phyloP scores from a whole-genome alignment of 805 yeast genomes.

The Saccharomycopsis capsularis region DNA sequence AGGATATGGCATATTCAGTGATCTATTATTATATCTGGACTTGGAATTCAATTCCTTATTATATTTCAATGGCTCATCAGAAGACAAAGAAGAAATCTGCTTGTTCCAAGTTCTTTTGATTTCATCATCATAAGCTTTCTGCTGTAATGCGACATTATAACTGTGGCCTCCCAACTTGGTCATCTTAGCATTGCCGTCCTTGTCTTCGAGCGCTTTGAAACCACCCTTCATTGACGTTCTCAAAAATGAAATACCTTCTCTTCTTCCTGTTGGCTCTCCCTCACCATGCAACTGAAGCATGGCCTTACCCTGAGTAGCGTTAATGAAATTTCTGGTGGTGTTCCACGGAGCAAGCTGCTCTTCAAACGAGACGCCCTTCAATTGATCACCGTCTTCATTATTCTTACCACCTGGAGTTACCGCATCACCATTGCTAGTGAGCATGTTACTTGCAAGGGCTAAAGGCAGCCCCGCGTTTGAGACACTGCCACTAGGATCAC shows the following conservation, averaged over 20 bases:
- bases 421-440: slow-evolving; percentile 22
- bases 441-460: neutral
- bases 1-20: slow-evolving; percentile 26
- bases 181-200: slow-evolving; percentile 11
- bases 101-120: slow-evolving; percentile 84
- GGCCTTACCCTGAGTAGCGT: slow-evolving; percentile 93
- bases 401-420: slow-evolving; percentile 30
- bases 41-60: slow-evolving; percentile 29
- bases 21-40: slow-evolving; percentile 17
- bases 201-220: slow-evolving; percentile 42
- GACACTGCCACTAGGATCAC: slow-evolving; percentile 7
- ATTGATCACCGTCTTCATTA: slow-evolving; percentile 34
- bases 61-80: slow-evolving; percentile 32
- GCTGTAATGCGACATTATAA: slow-evolving; percentile 78
- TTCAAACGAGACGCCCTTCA: slow-evolving; percentile 36
- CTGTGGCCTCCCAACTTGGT: slow-evolving; percentile 49
- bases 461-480: neutral
- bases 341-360: slow-evolving; percentile 95
- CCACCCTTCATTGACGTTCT: slow-evolving; percentile 95
- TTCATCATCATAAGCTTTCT: slow-evolving; percentile 86
- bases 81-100: slow-evolving; percentile 57
- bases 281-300: slow-evolving; percentile 92
- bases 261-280: slow-evolving; percentile 91
- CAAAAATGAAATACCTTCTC: slow-evolving; percentile 81
- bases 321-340: slow-evolving; percentile 80